Evolutionary conservation across 2,329 filamentous ascomycete species (phyloP).

Genomic region (Aspergillus fijiensis): DNA sequence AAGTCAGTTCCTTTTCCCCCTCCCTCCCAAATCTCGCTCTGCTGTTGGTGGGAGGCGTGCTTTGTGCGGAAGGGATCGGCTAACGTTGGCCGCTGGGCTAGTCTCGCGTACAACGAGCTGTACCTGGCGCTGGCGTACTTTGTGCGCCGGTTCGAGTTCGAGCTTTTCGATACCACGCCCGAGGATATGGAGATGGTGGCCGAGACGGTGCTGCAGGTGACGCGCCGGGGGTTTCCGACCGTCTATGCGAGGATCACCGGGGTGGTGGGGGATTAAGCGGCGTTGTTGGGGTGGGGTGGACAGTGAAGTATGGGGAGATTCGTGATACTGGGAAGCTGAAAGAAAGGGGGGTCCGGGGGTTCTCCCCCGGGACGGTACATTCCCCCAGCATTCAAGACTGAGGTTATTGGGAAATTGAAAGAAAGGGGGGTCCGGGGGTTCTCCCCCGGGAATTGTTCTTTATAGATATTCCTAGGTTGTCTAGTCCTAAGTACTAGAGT

Average conservation of each 20-base stretch:
- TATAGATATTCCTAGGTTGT: no score
- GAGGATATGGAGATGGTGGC: conserved; percentile 26
- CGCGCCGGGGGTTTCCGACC: background rate
- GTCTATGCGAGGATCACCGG: background rate
- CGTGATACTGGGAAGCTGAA: no score
- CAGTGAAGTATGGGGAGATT: no score
- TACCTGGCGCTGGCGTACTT: conserved; percentile 28
- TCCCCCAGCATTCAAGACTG: no score
- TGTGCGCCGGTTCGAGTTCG: conserved; percentile 27
- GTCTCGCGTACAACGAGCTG: conserved; percentile 32
- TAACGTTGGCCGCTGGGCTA: conserved; percentile 1
- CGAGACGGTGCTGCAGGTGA: conserved; percentile 12
- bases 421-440: no score
- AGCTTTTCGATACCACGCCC: conserved; percentile 26
- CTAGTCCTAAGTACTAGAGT: no score
- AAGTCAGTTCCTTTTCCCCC: conserved; percentile 17
- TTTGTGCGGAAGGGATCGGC: background rate
- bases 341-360: no score
- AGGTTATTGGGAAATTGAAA: no score
- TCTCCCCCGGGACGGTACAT: no score
- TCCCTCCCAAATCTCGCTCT: background rate
- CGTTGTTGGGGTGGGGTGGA: background rate
- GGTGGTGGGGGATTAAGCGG: background rate
- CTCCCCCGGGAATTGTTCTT: no score
- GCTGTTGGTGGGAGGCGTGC: background rate